These are phyloP conservation scores for Carallia brachiata DNA, from an alignment of 345 rosid species.

Conservation along the genomic window DNA sequence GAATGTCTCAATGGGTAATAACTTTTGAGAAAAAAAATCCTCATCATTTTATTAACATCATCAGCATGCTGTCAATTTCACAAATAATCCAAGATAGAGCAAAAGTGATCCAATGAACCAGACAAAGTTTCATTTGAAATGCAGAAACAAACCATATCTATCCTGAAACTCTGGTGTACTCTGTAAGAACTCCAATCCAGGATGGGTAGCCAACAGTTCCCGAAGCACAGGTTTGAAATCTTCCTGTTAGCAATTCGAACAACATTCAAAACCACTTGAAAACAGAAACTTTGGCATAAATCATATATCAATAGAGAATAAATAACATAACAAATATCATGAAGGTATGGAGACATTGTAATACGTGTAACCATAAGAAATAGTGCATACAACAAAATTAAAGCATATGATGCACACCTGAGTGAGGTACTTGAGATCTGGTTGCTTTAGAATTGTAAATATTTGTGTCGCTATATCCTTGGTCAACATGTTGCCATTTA, in stretches of 20 bases:
- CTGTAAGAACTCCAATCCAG: conserved; percentile 74
- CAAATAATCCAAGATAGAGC: too few species aligned
- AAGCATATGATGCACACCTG: conserved; percentile 44
- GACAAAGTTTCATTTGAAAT: neutral
- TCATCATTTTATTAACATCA: too few species aligned
- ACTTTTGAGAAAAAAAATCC: too few species aligned
- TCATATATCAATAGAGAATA: neutral
- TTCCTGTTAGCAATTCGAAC: conserved; percentile 45
- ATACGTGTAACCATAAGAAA: neutral
- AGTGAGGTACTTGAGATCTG: conserved; percentile 55
- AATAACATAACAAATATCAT: neutral
- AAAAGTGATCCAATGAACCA: too few species aligned
- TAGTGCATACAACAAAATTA: neutral
- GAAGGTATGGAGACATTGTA: neutral
- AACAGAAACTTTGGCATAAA: neutral
- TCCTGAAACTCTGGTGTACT: conserved; percentile 84
- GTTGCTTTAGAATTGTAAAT: conserved; percentile 67
- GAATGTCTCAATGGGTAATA: too few species aligned
- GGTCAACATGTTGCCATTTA: conserved; percentile 69
- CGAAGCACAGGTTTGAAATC: conserved; percentile 80
- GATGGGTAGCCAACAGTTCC: conserved; percentile 76
- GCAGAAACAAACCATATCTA: conserved; percentile 66
- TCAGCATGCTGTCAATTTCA: too few species aligned
- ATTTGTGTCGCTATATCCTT: conserved; percentile 73
- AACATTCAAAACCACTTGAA: neutral